phyloP scores from a whole-genome alignment of 495 filamentous ascomycete species.

The Aspergillus indologenus region DNA sequence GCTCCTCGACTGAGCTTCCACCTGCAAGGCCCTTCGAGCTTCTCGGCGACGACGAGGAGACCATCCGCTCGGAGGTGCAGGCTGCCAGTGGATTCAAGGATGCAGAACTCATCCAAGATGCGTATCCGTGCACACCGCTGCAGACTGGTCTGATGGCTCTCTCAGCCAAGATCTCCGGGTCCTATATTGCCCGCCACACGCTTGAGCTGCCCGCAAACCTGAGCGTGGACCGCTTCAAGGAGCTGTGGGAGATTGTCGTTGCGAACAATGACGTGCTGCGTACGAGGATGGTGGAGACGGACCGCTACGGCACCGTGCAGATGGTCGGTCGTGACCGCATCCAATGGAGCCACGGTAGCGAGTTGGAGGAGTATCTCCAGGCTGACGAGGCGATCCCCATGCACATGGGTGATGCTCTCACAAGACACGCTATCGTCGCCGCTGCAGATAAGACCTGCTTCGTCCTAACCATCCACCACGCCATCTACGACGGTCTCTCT shows the following conservation, averaged over 20 bases:
- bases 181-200: constrained; percentile 45
- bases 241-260: constrained; percentile 38
- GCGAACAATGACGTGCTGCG: constrained; percentile 45
- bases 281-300: constrained; percentile 31
- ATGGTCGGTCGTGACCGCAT: constrained; percentile 29
- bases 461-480: constrained; percentile 23
- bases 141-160: constrained; percentile 22
- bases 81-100: constrained; percentile 11
- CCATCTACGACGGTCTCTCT: constrained; percentile 23
- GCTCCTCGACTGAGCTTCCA: constrained; percentile 9
- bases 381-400: constrained; percentile 40
- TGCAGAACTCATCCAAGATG: constrained; percentile 23
- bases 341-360: constrained; percentile 16
- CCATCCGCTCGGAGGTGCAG: constrained; percentile 15
- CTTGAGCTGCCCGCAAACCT: constrained; percentile 9
- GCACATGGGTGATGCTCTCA: constrained; percentile 42
- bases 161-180: constrained; percentile 25
- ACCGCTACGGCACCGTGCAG: constrained; percentile 49
- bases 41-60: constrained; percentile 19
- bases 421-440: constrained; percentile 39
- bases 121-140: constrained; percentile 29
- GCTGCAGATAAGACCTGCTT: constrained; percentile 5
- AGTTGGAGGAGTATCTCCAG: constrained; percentile 35
- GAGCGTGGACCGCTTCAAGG: constrained; percentile 28
- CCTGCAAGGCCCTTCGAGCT: constrained; percentile 13